Conservation (phyloP, 768 basidiomycete genomes). For the Infundibulicybe gibba region DNA sequence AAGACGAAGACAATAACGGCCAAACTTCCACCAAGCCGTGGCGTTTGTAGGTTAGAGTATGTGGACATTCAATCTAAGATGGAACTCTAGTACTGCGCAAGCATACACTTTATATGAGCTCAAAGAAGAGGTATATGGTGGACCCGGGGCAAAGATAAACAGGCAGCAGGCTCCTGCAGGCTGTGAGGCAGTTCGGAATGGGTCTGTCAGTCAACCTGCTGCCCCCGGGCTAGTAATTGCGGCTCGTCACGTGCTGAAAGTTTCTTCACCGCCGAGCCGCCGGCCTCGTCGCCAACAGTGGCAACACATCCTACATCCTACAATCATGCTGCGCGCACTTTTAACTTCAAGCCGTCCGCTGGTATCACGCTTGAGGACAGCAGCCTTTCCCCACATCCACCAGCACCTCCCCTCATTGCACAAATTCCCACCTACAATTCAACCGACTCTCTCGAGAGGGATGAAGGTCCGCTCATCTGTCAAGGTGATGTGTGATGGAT, state of each 20-base stretch:
- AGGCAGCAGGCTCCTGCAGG: too few species aligned
- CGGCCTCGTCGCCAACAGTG: too few species aligned
- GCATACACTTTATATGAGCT: too few species aligned
- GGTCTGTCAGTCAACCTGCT: too few species aligned
- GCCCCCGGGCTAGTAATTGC: too few species aligned
- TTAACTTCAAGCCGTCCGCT: conserved; percentile 61
- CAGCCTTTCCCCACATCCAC: conserved; percentile 24
- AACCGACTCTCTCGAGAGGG: conserved; percentile 53
- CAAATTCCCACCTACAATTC: conserved; percentile 15
- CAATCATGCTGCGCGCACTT: conserved; percentile 60
- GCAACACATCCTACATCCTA: conserved; percentile 7
- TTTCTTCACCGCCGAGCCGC: too few species aligned
- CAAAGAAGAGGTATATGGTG: too few species aligned
- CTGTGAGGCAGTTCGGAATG: too few species aligned
- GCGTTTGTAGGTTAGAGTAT: conserved; percentile 19
- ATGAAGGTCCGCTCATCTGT: conserved; percentile 98
- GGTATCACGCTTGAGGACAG: conserved; percentile 44
- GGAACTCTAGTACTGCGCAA: too few species aligned
- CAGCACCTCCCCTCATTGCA: conserved; percentile 26
- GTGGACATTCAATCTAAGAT: conserved; percentile 5
- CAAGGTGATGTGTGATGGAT: conserved; percentile 93
- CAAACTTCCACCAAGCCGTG: conserved; percentile 41
- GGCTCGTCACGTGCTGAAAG: too few species aligned
- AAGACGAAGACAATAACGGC: conserved; percentile 55
- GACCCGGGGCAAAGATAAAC: too few species aligned